Conservation (phyloP, 768 basidiomycete species). For the Dacryopinax spathularia region DNA sequence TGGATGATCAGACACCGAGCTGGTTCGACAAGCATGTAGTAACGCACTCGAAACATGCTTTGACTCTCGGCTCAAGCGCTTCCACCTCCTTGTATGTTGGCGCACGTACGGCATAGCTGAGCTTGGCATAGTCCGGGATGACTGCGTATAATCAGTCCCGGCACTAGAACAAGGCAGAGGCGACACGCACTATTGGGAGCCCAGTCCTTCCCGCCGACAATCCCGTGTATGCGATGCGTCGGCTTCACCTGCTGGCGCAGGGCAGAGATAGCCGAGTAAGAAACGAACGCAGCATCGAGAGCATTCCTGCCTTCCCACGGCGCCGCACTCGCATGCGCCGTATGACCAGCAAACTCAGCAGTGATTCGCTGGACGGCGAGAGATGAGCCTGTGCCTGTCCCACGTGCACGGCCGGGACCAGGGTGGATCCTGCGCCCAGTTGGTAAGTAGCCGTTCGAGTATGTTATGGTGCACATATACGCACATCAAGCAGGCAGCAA, state of each 20-base stretch:
- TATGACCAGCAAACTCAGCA: slow-evolving; percentile 59
- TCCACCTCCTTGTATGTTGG: slow-evolving; percentile 49
- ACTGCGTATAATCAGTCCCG: slow-evolving; percentile 30
- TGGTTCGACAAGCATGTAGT: not conserved
- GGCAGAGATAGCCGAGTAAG: slow-evolving; percentile 63
- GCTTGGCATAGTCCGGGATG: slow-evolving; percentile 52
- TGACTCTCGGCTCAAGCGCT: slow-evolving; percentile 43
- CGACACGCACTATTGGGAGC: slow-evolving; percentile 45
- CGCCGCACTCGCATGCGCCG: slow-evolving; percentile 69
- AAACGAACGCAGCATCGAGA: slow-evolving; percentile 74
- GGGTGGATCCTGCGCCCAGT: slow-evolving; percentile 52
- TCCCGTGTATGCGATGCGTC: slow-evolving; percentile 62
- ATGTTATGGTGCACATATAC: slow-evolving; percentile 9
- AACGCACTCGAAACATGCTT: slow-evolving; percentile 57
- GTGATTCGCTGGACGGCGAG: slow-evolving; percentile 47
- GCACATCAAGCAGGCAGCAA: slow-evolving; percentile 66
- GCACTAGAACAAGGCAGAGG: not conserved
- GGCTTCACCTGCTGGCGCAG: slow-evolving; percentile 82
- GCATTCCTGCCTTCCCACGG: slow-evolving; percentile 85
- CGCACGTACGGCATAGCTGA: slow-evolving; percentile 65
- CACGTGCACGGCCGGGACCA: slow-evolving; percentile 60
- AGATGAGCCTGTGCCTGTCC: slow-evolving; percentile 48
- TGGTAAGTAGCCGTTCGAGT: not conserved
- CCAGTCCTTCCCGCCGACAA: slow-evolving; percentile 56
- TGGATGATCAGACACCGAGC: not conserved